Evolutionary conservation across 371 early-diverging fungal species (phyloP).

Genomic region (Entomophthora muscae): DNA sequence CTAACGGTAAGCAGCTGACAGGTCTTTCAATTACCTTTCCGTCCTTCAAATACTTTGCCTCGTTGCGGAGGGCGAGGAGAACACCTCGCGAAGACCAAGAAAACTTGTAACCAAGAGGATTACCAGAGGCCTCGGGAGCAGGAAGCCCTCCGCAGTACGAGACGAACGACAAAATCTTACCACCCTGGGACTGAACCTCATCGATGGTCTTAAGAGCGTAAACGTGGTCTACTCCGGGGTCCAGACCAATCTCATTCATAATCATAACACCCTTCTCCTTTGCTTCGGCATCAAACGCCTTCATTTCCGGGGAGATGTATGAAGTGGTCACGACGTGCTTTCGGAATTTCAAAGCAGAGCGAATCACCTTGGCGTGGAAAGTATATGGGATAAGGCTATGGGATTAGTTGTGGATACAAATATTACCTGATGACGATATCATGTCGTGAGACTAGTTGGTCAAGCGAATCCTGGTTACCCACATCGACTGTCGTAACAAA

Average conservation of each 20-base stretch:
- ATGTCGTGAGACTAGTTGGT: constrained; percentile 41
- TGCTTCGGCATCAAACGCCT: constrained; percentile 46
- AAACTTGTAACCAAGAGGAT: constrained; percentile 82
- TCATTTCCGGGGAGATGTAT: constrained; percentile 89
- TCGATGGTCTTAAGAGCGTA: constrained; percentile 94
- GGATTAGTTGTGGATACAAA: neutral
- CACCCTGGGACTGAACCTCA: constrained; percentile 49
- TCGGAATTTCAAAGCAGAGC: constrained; percentile 57
- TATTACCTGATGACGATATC: constrained; percentile 76
- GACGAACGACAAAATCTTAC: constrained; percentile 55
- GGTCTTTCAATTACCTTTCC: constrained; percentile 43
- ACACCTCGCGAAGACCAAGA: constrained; percentile 79
- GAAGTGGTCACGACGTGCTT: constrained; percentile 94
- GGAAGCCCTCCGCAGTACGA: constrained; percentile 88
- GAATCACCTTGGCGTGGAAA: constrained; percentile 70
- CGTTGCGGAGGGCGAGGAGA: constrained; percentile 62
- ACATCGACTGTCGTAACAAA: constrained; percentile 27
- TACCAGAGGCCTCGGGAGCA: constrained; percentile 71
- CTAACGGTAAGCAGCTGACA: too few relatives aligned
- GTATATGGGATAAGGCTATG: constrained; percentile 88
- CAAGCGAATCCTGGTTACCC: constrained; percentile 25
- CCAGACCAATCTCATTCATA: constrained; percentile 94
- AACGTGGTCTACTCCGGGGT: constrained; percentile 95
- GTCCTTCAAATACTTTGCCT: constrained; percentile 56
- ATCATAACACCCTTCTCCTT: constrained; percentile 66